Evolutionary conservation across 2,329 filamentous ascomycete species (phyloP).

Genomic region (Ophiocordyceps camponoti-rufipedis): DNA sequence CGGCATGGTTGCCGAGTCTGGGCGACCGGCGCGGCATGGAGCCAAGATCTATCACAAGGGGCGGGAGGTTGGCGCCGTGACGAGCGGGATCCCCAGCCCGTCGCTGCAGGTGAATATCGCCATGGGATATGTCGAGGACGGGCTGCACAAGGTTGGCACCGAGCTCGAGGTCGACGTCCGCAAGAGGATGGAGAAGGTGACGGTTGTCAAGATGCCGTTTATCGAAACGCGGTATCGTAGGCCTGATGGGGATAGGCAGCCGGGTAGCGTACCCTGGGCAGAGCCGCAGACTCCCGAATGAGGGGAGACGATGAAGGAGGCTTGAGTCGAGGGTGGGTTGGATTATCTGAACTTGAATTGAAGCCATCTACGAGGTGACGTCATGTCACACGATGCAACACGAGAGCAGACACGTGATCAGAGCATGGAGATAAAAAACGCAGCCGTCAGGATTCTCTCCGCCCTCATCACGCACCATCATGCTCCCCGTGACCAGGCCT

Average conservation of each 20-base stretch:
- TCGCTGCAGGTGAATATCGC: slow-evolving; percentile 80
- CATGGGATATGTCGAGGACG: slow-evolving; percentile 80
- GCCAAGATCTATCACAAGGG: slow-evolving; percentile 54
- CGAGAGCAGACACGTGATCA: no score
- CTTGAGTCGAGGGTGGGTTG: no score
- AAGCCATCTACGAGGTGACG: no score
- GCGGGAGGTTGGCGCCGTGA: slow-evolving; percentile 59
- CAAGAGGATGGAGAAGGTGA: slow-evolving; percentile 56
- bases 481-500: background rate
- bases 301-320: background rate
- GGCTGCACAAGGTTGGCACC: slow-evolving; percentile 68
- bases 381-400: no score
- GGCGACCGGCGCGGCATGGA: slow-evolving; percentile 79
- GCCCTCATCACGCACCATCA: no score
- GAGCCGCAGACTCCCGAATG: background rate
- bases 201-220: slow-evolving; percentile 80
- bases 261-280: background rate
- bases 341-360: no score
- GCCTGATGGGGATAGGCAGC: background rate
- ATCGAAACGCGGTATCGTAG: slow-evolving; percentile 56
- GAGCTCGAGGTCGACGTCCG: slow-evolving; percentile 63
- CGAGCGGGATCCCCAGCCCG: slow-evolving; percentile 79
- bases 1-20: slow-evolving; percentile 57
- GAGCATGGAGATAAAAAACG: no score
- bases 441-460: no score